A percentile compares a stretch with the other conserved stretches of the same genome.
These are phyloP conservation scores for Anaeramoeba flamelloides DNA, from an alignment of 78 protist genomes.

Conservation along the genomic window DNA sequence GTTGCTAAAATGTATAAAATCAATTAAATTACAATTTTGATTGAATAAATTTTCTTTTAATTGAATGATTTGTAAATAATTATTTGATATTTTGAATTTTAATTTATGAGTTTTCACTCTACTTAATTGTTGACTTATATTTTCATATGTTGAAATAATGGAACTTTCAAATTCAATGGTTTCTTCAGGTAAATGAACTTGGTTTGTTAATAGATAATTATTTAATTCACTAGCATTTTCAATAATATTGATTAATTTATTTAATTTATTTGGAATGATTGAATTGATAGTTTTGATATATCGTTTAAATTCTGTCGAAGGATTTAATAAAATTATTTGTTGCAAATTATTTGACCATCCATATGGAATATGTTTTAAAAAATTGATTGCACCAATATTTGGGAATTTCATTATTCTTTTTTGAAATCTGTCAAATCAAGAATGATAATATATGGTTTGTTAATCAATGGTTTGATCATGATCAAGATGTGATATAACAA, in stretches of 20 bases:
- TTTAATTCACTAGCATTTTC: background rate
- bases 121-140: background rate
- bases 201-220: background rate
- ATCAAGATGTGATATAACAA: no score
- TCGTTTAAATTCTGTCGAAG: background rate
- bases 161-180: background rate
- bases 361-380: background rate
- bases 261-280: background rate
- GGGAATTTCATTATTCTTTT: background rate
- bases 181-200: background rate
- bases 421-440: background rate
- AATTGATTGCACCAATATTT: background rate
- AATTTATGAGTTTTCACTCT: background rate
- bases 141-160: background rate
- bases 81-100: background rate
- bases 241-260: background rate
- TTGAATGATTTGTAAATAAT: background rate
- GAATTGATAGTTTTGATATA: background rate
- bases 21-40: background rate
- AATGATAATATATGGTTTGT: background rate
- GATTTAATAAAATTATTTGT: background rate
- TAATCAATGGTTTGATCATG: no score
- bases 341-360: background rate
- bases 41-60: background rate
- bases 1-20: background rate